Percentiles rank a stretch among this genome's conserved stretches.
phyloP scores from a whole-genome alignment of 345 rosid genomes.

The Eucalyptus tenuipes region DNA sequence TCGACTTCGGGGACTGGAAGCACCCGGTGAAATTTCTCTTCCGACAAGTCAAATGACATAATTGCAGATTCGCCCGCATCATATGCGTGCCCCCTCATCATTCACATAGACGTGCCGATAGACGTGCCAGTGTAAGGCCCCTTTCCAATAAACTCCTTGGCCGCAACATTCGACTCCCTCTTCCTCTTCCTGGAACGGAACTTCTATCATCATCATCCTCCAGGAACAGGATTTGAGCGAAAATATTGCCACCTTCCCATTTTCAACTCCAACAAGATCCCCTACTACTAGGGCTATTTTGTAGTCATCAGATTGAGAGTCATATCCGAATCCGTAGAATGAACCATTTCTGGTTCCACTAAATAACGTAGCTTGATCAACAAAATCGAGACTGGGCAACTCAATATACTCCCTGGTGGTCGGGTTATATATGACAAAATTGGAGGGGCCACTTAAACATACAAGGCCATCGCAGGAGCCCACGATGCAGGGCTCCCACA shows the following conservation, averaged over 20 bases:
- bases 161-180: too few species aligned
- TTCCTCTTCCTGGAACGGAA: neutral
- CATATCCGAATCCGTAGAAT: neutral
- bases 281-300: neutral
- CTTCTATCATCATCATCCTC: neutral
- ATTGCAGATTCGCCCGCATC: too few species aligned
- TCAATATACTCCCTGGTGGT: neutral
- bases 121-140: neutral
- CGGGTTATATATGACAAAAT: neutral
- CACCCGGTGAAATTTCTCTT: too few species aligned
- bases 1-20: too few species aligned
- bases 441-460: neutral
- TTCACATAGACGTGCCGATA: too few species aligned
- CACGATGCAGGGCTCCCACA: too few species aligned
- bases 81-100: too few species aligned
- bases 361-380: neutral
- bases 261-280: too few species aligned
- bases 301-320: neutral
- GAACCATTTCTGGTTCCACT: too few species aligned
- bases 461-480: neutral
- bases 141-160: neutral
- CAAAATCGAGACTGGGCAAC: neutral
- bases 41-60: too few species aligned
- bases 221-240: neutral
- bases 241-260: neutral